Conservation (phyloP, 768 basidiomycete species). For the Agrocybe chaxingu region DNA sequence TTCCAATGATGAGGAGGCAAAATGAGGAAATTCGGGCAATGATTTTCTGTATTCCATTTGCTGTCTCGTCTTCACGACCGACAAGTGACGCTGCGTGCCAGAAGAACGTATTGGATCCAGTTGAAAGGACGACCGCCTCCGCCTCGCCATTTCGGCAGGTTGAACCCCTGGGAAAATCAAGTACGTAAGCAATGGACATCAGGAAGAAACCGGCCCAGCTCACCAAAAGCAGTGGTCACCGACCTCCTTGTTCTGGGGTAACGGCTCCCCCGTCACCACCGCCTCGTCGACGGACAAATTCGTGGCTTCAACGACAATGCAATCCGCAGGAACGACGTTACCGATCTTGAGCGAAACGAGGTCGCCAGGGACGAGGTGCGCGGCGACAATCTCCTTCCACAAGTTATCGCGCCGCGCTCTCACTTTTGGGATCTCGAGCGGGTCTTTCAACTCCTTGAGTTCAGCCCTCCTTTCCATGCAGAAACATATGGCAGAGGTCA, state of each 20-base stretch:
- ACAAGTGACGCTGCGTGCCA: constrained; percentile 97
- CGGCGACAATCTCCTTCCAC: constrained; percentile 90
- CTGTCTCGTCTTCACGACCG: constrained; percentile 96
- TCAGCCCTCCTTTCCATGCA: constrained; percentile 97
- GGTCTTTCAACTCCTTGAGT: constrained; percentile 99
- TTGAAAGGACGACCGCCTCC: constrained; percentile 97
- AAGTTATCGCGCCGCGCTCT: constrained; percentile 81
- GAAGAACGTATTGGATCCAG: constrained; percentile 98
- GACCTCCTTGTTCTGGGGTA: constrained; percentile 86
- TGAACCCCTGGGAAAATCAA: constrained; percentile 63
- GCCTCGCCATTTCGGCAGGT: constrained; percentile 99
- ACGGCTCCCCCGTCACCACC: constrained; percentile 95
- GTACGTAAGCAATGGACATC: neutral
- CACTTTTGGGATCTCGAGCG: constrained; percentile 89
- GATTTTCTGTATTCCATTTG: constrained; percentile 98
- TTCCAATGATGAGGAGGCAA: constrained; percentile 93
- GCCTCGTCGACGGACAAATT: constrained; percentile 99
- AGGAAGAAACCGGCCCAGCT: constrained; percentile 28
- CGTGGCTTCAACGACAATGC: constrained; percentile 93
- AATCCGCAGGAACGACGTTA: constrained; percentile 96
- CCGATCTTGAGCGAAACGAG: constrained; percentile 98
- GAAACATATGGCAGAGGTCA: constrained; percentile 98
- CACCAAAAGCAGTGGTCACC: constrained; percentile 98
- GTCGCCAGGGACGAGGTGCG: constrained; percentile 91
- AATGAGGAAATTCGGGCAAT: constrained; percentile 97